Evolutionary conservation across 495 filamentous ascomycete genomes (phyloP).

Genomic region (Thermochaetoides thermophila): DNA sequence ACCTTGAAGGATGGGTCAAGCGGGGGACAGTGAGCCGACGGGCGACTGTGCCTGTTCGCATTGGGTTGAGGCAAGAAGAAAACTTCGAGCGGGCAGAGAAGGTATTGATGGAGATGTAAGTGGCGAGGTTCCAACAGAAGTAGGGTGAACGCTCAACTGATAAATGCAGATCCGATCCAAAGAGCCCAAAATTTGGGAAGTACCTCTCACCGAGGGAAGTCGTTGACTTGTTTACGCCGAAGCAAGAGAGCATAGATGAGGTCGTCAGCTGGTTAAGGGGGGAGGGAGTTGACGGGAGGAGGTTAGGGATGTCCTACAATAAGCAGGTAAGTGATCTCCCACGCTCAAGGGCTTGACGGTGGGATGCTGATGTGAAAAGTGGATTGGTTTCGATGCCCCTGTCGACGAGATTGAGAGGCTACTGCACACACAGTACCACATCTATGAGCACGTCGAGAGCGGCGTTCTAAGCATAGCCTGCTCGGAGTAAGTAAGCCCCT

Average conservation of each 20-base stretch:
- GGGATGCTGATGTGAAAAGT: constrained; percentile 10
- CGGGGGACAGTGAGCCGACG: constrained; percentile 14
- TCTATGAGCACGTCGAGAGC: constrained; percentile 31
- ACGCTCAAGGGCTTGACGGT: neutral
- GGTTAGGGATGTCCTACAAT: constrained; percentile 11
- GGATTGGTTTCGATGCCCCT: constrained; percentile 40
- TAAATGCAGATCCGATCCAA: constrained; percentile 57
- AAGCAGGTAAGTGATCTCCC: constrained; percentile 15
- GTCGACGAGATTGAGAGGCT: constrained; percentile 38
- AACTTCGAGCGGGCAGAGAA: constrained; percentile 17
- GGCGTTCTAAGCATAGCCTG: constrained; percentile 18
- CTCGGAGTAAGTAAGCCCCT: constrained; percentile 7
- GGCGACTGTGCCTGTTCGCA: constrained; percentile 18
- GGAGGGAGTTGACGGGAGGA: constrained; percentile 30
- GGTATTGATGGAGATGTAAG: constrained; percentile 22
- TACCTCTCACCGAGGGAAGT: constrained; percentile 35
- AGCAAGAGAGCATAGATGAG: constrained; percentile 23
- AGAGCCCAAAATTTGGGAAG: constrained; percentile 38
- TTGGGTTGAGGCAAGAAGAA: constrained; percentile 18
- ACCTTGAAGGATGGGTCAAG: constrained; percentile 18
- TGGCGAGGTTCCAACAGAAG: too few relatives aligned
- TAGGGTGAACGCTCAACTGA: too few relatives aligned
- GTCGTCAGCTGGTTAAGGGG: constrained; percentile 35
- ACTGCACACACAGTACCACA: constrained; percentile 39
- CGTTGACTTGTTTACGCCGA: constrained; percentile 37